Base-by-base conservation (phyloP, 371 early-diverging fungal species). In the Batkoa obscura region DNA sequence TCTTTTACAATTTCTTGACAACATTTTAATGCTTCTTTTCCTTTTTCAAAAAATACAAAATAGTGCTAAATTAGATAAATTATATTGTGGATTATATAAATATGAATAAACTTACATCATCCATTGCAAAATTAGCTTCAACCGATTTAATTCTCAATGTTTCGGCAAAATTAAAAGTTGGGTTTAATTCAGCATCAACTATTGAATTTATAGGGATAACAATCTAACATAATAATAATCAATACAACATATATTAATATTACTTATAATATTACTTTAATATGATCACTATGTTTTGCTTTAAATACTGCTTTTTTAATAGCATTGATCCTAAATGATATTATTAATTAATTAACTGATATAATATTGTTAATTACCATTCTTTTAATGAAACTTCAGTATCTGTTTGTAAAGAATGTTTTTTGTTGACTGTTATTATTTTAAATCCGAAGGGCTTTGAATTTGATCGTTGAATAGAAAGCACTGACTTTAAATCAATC, bases 31-130 rank as follows among this genome's bases (percentile, higher is more conserved):
- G 78, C 70, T 30, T 52, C 56, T 15, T 70, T 62, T 34, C 74
- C 71, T 56, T 80, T 69, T 4, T 67, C 56, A 38, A 81, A 83
- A 66, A 78, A 84, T 2, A 81, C 73, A 62, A 84, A 84, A 47
- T 75, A 79, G 51, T 81, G 83, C 80, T 80, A 64, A 23, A 50
- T 0, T 38, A 10, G 33, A n/a, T n/a, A n/a, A n/a, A n/a, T n/a
- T n/a, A n/a, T n/a, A n/a, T n/a, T 33, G 41, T 37, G 1, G 31
- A 34, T 43, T 43, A 33, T 43, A 17, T 17, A 15, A 42, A 54
- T 39, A 23, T 31, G 8, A 6, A 23, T 58, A 10, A 31, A 38
- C 63, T 34, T 68, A 79, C 78, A 68, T 82, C 84, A 60, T 84
- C 84, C 57, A 75, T 64, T 6, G 75, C 73, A 65, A 69, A 72